A percentile compares a stretch with the other conserved stretches of the same genome.
Conservation (phyloP, 164 flowering plant genomes). For the Saururus chinensis region DNA sequence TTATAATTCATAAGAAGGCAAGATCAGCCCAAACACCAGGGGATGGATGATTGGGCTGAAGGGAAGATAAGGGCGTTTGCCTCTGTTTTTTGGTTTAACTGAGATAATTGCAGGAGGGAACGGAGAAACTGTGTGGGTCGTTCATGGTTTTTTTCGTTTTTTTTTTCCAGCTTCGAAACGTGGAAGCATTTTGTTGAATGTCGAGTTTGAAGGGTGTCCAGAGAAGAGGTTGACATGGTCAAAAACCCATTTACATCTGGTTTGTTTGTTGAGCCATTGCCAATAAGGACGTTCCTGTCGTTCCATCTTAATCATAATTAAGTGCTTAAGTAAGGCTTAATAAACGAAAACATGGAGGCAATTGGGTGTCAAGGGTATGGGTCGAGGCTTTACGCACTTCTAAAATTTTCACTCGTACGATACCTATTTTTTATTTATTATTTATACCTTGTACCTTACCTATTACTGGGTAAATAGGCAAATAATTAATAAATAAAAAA, state of each 20-base stretch:
- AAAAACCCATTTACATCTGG: background rate
- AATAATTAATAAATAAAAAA: too few relatives aligned
- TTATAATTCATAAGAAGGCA: conserved; percentile 8
- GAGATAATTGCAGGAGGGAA: background rate
- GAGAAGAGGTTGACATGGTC: conserved; percentile 1
- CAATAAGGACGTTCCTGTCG: background rate
- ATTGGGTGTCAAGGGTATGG: too few relatives aligned
- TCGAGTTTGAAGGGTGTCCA: conserved; percentile 3
- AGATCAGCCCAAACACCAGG: background rate
- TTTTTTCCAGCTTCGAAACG: background rate
- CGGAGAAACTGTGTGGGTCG: background rate
- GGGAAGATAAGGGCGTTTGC: background rate
- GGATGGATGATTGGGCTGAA: background rate
- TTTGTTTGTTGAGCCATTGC: background rate
- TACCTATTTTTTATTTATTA: too few relatives aligned
- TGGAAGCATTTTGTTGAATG: background rate
- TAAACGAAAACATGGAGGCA: too few relatives aligned
- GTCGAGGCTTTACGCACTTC: too few relatives aligned
- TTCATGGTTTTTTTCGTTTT: background rate
- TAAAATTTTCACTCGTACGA: too few relatives aligned
- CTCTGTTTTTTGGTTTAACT: background rate
- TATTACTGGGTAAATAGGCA: too few relatives aligned
- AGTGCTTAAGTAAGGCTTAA: too few relatives aligned
- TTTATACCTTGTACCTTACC: too few relatives aligned
- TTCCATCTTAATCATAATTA: too few relatives aligned